phyloP scores from a whole-genome alignment of 2,329 filamentous ascomycete genomes.

The Aurifilum marmelostoma region DNA sequence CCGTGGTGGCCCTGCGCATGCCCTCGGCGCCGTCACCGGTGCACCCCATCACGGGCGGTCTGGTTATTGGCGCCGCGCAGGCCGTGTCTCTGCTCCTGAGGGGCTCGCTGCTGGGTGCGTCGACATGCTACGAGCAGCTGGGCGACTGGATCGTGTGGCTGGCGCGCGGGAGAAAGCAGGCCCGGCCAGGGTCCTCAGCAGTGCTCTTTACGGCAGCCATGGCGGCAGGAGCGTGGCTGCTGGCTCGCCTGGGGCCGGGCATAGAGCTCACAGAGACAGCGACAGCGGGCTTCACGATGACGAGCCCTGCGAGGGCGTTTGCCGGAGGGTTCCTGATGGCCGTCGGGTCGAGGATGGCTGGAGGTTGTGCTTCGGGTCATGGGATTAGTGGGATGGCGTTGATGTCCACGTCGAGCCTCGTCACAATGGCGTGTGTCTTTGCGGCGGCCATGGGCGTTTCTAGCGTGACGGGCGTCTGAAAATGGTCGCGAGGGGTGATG shows the following conservation, averaged over 20 bases:
- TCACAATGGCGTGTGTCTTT: constrained; percentile 64
- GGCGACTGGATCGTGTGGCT: constrained; percentile 58
- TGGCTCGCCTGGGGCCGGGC: constrained; percentile 38
- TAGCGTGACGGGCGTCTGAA: neutral
- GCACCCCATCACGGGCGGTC: constrained; percentile 56
- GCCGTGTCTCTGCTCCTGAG: constrained; percentile 57
- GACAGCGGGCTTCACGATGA: constrained; percentile 28
- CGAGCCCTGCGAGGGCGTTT: constrained; percentile 46
- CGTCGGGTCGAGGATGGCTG: constrained; percentile 63
- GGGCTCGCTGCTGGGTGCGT: constrained; percentile 61
- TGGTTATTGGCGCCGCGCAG: constrained; percentile 63
- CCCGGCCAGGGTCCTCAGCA: constrained; percentile 43
- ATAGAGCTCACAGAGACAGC: constrained; percentile 36
- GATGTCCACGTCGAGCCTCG: constrained; percentile 62
- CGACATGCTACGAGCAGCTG: constrained; percentile 63
- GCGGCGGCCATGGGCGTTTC: constrained; percentile 31
- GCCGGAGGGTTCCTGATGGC: constrained; percentile 61
- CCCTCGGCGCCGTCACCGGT: constrained; percentile 40
- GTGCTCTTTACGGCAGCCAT: constrained; percentile 58
- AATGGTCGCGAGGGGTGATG: neutral
- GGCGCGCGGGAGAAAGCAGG: constrained; percentile 35
- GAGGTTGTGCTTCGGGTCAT: constrained; percentile 71
- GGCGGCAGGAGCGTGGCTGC: constrained; percentile 47
- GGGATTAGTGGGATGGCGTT: constrained; percentile 70
- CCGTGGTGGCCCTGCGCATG: constrained; percentile 43